Evolutionary conservation across 331 rosid genomes (phyloP), one percentile per base, ranked within the genome.

Genomic region (Quercus phellos): DNA sequence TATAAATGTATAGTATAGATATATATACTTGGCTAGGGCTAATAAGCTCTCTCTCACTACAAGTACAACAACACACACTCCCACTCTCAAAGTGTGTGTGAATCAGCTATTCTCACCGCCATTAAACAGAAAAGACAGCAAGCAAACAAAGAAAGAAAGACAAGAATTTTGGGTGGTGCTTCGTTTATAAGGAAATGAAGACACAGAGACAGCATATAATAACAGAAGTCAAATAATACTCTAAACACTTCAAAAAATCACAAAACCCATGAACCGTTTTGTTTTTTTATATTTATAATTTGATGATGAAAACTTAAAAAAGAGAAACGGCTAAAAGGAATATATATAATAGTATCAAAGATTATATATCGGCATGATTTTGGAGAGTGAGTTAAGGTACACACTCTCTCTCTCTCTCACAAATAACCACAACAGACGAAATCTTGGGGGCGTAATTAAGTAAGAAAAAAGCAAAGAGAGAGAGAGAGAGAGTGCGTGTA

Each of bases 361-460:
- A 87, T 66, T 66, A 66, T 34, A 66, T 83, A 82, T 56, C 22
- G 82, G 78, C 90, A 78, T 81, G 93, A 91, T 90, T 91, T 90
- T 64, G 77, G 90, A 32, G 87, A 68, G 78, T 6, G 89, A 88
- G 85, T 78, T 82, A 85, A 69, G 87, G 87, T 73, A 32, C 29
- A 50, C 13, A 13, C 10, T 0, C 27, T 4, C 50, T 12, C 53
- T 32, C 35, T 32, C 35, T 0, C 17, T 10, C 4, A 0, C 53
- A 12, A 46, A 11, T 46, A 11, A 46, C 53, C 53, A 46, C 53
- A 46, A 46, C 17, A 43, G 79, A 85, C 54, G 68, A 88, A 89
- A 90, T 82, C 78, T 87, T 82, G 75, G 73, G 16, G 80, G 53
- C 10, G 11, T 51, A 42, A 69, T 72, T 67, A 70, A 55, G 51